Percentiles rank a stretch among this genome's conserved stretches.
phyloP scores from a whole-genome alignment of 2,329 filamentous ascomycete genomes.

The Knoxdaviesia capensis region DNA sequence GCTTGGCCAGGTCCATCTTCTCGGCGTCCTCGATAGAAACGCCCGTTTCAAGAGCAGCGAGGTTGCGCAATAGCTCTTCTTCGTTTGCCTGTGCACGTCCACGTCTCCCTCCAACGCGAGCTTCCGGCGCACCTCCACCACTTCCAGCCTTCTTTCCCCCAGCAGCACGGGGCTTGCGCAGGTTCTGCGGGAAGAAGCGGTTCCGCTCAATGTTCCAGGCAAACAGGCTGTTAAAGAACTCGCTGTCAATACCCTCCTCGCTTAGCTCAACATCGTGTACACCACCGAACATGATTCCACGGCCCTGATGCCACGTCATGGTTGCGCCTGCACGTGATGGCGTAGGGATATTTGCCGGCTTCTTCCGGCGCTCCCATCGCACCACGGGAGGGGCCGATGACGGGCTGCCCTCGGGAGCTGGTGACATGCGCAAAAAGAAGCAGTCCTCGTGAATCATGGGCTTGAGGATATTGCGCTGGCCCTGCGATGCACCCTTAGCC shows the following conservation, averaged over 20 bases:
- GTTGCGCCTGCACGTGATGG: slow-evolving; percentile 74
- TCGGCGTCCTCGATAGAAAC: slow-evolving; percentile 35
- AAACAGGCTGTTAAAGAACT: slow-evolving; percentile 85
- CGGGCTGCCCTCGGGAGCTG: slow-evolving; percentile 46
- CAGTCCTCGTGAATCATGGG: slow-evolving; percentile 89
- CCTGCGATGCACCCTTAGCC: slow-evolving; percentile 36
- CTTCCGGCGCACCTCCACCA: slow-evolving; percentile 14
- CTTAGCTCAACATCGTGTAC: slow-evolving; percentile 84
- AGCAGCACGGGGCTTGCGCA: slow-evolving; percentile 49
- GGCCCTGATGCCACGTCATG: slow-evolving; percentile 84
- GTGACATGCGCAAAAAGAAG: slow-evolving; percentile 71
- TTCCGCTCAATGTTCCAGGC: slow-evolving; percentile 94
- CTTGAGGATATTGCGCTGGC: slow-evolving; percentile 54
- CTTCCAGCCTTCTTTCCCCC: slow-evolving; percentile 32
- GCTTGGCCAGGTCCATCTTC: slow-evolving; percentile 25
- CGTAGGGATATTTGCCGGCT: slow-evolving; percentile 70
- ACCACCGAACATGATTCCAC: slow-evolving; percentile 83
- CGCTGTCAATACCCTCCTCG: slow-evolving; percentile 88
- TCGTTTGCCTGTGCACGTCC: slow-evolving; percentile 78
- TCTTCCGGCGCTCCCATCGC: slow-evolving; percentile 85
- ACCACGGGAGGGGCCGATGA: slow-evolving; percentile 48
- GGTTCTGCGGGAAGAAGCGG: slow-evolving; percentile 66
- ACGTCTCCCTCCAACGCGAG: slow-evolving; percentile 32
- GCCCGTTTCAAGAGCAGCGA: slow-evolving; percentile 68
- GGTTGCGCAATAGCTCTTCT: slow-evolving; percentile 70